phyloP scores from a whole-genome alignment of 441 rosid species.

The Erodium chrysanthum region DNA sequence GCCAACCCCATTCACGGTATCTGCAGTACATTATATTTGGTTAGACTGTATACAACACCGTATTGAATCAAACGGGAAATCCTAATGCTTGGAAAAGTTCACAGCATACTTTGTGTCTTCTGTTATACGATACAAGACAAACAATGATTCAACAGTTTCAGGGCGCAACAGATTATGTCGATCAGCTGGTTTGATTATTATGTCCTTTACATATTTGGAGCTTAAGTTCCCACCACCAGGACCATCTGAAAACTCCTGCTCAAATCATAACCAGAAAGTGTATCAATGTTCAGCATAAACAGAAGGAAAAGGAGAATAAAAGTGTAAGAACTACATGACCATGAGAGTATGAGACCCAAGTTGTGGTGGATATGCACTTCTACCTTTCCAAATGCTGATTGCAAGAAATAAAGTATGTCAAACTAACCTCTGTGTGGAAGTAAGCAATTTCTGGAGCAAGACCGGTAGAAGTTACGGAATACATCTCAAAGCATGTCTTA shows the following conservation, averaged over 20 bases:
- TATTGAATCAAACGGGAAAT: slow-evolving; percentile 15
- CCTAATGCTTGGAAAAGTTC: slow-evolving; percentile 9
- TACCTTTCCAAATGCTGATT: slow-evolving; percentile 1
- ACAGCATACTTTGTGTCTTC: slow-evolving; percentile 61
- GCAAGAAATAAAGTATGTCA: slow-evolving; percentile 7
- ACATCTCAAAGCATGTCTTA: slow-evolving; percentile 94
- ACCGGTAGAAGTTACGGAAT: slow-evolving; percentile 84
- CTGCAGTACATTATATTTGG: slow-evolving; percentile 32
- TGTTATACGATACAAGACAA: slow-evolving; percentile 72
- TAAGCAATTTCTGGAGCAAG: slow-evolving; percentile 96
- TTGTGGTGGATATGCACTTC: slow-evolving; percentile 3
- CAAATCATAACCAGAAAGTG: slow-evolving; percentile 22
- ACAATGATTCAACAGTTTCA: slow-evolving; percentile 90
- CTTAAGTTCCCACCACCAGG: slow-evolving; percentile 87
- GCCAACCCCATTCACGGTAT: slow-evolving; percentile 97
- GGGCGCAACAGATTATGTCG: slow-evolving; percentile 91
- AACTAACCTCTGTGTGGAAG: slow-evolving; percentile 74
- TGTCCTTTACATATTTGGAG: slow-evolving; percentile 62
- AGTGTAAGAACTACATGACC: not conserved
- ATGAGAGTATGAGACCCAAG: not conserved
- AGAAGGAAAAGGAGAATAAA: slow-evolving; percentile 10
- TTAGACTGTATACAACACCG: slow-evolving; percentile 12
- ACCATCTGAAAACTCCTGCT: slow-evolving; percentile 64
- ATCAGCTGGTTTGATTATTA: slow-evolving; percentile 75
- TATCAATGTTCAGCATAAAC: slow-evolving; percentile 11